Conservation (phyloP, 768 basidiomycete species). For the Cyathus striatus region DNA sequence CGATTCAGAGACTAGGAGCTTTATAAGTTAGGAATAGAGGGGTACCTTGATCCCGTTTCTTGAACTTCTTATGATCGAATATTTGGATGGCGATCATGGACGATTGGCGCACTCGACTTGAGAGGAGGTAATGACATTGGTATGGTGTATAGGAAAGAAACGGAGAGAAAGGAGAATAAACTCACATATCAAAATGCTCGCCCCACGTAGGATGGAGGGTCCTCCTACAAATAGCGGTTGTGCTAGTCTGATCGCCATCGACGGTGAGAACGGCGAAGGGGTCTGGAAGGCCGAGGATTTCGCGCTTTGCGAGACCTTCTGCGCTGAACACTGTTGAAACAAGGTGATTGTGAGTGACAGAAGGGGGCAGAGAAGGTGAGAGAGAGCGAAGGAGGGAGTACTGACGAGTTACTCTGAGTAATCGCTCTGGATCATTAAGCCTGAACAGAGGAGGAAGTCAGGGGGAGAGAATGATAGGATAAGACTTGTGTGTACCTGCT, state of each 20-base stretch:
- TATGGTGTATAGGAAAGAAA: conserved; percentile 7
- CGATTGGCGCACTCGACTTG: conserved; percentile 68
- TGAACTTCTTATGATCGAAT: conserved; percentile 88
- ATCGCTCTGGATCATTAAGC: conserved; percentile 43
- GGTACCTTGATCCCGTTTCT: conserved; percentile 75
- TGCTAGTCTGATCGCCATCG: conserved; percentile 78
- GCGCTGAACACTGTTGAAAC: conserved; percentile 63
- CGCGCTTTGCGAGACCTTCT: conserved; percentile 67
- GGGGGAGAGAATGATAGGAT: conserved; percentile 6
- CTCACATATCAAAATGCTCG: conserved; percentile 82
- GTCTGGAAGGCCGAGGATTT: conserved; percentile 77
- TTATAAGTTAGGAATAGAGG: conserved; percentile 20
- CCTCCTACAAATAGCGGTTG: conserved; percentile 67
- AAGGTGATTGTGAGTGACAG: conserved; percentile 4
- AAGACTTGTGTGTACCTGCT: conserved; percentile 22
- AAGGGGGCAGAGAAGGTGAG: neutral
- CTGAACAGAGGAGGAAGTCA: conserved; percentile 16
- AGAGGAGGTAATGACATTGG: conserved; percentile 37
- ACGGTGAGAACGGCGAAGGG: conserved; percentile 87
- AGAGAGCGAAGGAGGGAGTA: conserved; percentile 6
- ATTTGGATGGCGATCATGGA: conserved; percentile 81
- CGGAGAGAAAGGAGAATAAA: conserved; percentile 4
- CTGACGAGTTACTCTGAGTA: conserved; percentile 48
- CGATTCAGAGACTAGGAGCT: conserved; percentile 11
- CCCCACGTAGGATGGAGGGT: conserved; percentile 76